Percentiles rank a stretch among this genome's conserved stretches.
phyloP scores from a whole-genome alignment of 164 flowering plant species.

The Piper betle region DNA sequence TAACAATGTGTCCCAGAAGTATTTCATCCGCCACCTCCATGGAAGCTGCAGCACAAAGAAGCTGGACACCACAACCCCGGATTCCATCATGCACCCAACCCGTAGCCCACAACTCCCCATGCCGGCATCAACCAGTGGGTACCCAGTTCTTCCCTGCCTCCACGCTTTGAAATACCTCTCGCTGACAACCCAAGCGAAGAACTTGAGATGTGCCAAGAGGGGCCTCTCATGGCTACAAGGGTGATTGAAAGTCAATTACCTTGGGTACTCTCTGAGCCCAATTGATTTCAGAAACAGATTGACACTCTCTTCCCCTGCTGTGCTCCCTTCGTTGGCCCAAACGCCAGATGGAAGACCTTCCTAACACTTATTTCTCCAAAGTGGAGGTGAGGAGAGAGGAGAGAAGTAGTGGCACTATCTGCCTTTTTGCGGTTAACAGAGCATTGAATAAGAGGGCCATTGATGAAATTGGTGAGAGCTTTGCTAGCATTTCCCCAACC shows the following conservation, averaged over 20 bases:
- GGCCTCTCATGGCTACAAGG: slow-evolving; percentile 91
- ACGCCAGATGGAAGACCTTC: slow-evolving; percentile 72
- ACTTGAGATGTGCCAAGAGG: slow-evolving; percentile 81
- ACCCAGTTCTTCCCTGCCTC: slow-evolving; percentile 98
- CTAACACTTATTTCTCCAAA: slow-evolving; percentile 94
- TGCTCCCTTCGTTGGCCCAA: slow-evolving; percentile 93
- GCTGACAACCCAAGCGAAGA: slow-evolving; percentile 80
- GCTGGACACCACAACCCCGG: slow-evolving; percentile 86
- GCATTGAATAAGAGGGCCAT: slow-evolving; percentile 79
- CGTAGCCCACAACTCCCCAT: slow-evolving; percentile 98
- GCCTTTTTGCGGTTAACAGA: slow-evolving; percentile 80
- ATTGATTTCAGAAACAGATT: slow-evolving; percentile 91
- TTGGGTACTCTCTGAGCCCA: slow-evolving; percentile 87
- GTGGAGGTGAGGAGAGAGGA: slow-evolving; percentile 92
- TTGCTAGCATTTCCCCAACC: slow-evolving; percentile 95
- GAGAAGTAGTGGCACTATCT: slow-evolving; percentile 89
- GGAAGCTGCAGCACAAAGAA: slow-evolving; percentile 95
- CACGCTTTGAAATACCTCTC: slow-evolving; percentile 79
- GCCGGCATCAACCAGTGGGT: slow-evolving; percentile 96
- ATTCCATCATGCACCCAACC: slow-evolving; percentile 97
- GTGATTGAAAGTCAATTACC: slow-evolving; percentile 89
- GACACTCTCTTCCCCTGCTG: slow-evolving; percentile 86
- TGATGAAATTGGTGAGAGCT: slow-evolving; percentile 67
- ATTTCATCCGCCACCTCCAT: slow-evolving; percentile 99
- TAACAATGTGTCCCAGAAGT: slow-evolving; percentile 97